phyloP scores from a whole-genome alignment of 148 eudicot genomes.

The Tetragonia tetragonoides region DNA sequence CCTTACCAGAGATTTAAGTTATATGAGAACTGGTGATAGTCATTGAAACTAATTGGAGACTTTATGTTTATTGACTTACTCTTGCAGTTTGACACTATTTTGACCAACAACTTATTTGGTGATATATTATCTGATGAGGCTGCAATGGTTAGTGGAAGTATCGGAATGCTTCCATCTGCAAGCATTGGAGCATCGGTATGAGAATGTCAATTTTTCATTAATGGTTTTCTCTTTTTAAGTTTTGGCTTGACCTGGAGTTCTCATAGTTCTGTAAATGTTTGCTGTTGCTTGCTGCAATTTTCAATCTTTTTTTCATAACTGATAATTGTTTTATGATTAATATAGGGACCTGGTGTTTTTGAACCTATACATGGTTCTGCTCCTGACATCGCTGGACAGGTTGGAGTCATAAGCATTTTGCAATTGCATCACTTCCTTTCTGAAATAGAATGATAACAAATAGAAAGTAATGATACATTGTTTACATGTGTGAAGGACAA shows the following conservation, averaged over 20 bases:
- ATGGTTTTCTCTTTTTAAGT: neutral
- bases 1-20: neutral
- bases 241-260: constrained; percentile 5
- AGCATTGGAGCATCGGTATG: constrained; percentile 78
- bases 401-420: constrained; percentile 24
- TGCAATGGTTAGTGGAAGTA: constrained; percentile 95
- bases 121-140: constrained; percentile 97
- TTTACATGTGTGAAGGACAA: constrained; percentile 52
- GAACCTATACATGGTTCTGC: constrained; percentile 99
- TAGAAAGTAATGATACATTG: constrained; percentile 6
- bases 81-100: constrained; percentile 92
- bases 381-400: constrained; percentile 98
- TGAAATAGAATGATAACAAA: neutral
- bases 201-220: neutral
- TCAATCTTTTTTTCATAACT: neutral
- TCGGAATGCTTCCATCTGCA: constrained; percentile 98
- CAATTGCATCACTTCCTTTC: neutral
- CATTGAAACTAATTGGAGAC: neutral
- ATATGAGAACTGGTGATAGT: neutral
- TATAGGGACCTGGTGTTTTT: constrained; percentile 90
- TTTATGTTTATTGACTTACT: neutral
- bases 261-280: neutral
- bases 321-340: constrained; percentile 7
- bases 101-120: constrained; percentile 92
- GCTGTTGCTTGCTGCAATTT: neutral